Evolutionary conservation across 257 asterid genomes (phyloP).

Genomic region (Craterostigma plantagineum): DNA sequence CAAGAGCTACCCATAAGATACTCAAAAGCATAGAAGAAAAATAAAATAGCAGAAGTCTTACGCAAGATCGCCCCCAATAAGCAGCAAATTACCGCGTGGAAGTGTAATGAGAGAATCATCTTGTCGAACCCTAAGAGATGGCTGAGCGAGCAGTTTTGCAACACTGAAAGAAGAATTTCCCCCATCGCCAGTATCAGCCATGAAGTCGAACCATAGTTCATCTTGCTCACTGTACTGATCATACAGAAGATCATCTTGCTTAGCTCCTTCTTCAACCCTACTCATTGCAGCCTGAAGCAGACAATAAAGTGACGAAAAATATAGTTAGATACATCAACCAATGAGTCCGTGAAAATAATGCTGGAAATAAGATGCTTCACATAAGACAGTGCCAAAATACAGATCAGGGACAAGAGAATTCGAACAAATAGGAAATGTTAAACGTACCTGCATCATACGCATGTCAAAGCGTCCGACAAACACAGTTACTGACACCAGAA

Average conservation of each 20-base stretch:
- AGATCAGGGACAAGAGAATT: slow-evolving; percentile 1
- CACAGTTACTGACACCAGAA: slow-evolving; percentile 86
- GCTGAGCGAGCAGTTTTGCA: slow-evolving; percentile 92
- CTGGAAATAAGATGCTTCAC: too few relatives aligned
- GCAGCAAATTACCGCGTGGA: slow-evolving; percentile 81
- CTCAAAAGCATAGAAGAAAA: background rate
- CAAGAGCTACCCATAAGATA: too few relatives aligned
- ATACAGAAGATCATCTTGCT: slow-evolving; percentile 70
- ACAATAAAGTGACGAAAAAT: slow-evolving; percentile 9
- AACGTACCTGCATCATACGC: slow-evolving; percentile 98
- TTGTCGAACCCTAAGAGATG: slow-evolving; percentile 37
- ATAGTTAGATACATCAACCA: slow-evolving; percentile 4
- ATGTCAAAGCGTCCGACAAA: slow-evolving; percentile 99
- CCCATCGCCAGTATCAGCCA: slow-evolving; percentile 99
- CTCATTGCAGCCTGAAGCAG: slow-evolving; percentile 85
- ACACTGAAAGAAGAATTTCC: slow-evolving; percentile 90
- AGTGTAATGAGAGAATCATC: slow-evolving; percentile 33
- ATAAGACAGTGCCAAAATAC: background rate
- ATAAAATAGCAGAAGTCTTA: slow-evolving; percentile 24
- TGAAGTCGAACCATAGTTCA: slow-evolving; percentile 96
- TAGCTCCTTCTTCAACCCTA: slow-evolving; percentile 60
- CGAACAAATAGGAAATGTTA: slow-evolving; percentile 5
- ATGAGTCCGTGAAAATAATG: background rate
- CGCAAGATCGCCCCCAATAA: slow-evolving; percentile 99
- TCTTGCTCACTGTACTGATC: slow-evolving; percentile 73